phyloP scores from a whole-genome alignment of 352 stramenopile species.

The Phytophthora ramorum region DNA sequence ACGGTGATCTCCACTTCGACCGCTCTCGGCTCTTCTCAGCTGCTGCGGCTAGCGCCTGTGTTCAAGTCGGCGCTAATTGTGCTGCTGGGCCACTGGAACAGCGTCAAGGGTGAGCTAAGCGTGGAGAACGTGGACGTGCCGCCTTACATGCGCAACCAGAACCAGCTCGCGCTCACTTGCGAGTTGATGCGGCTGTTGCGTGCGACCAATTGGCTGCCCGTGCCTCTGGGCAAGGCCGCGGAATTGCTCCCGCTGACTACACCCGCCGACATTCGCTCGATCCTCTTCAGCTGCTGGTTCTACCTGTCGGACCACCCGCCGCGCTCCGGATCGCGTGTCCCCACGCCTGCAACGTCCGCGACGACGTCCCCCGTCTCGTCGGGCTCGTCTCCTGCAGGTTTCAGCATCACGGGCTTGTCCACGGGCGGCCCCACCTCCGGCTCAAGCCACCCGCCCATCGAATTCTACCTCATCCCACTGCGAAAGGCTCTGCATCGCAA shows the following conservation, averaged over 20 bases:
- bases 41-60: conserved; percentile 68
- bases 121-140: conserved; percentile 77
- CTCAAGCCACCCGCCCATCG: conserved; percentile 53
- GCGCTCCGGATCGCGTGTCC: conserved; percentile 29
- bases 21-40: conserved; percentile 48
- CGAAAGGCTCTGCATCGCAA: conserved; percentile 82
- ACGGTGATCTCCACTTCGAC: conserved; percentile 46
- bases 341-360: conserved; percentile 51
- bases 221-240: conserved; percentile 52
- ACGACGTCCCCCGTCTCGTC: conserved; percentile 56
- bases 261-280: conserved; percentile 71
- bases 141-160: conserved; percentile 82
- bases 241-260: conserved; percentile 76
- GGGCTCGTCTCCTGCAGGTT: conserved; percentile 50
- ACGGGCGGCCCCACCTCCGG: conserved; percentile 17
- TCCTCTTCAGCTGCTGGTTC: conserved; percentile 88
- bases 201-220: conserved; percentile 65
- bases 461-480: conserved; percentile 82
- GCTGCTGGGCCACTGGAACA: conserved; percentile 85
- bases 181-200: conserved; percentile 70
- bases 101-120: conserved; percentile 70
- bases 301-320: conserved; percentile 82
- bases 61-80: conserved; percentile 82
- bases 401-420: conserved; percentile 30
- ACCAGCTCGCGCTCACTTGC: conserved; percentile 73